Evolutionary conservation across 441 rosid species (phyloP), one percentile per base, ranked within the genome.

Genomic region (Capsella rubella): DNA sequence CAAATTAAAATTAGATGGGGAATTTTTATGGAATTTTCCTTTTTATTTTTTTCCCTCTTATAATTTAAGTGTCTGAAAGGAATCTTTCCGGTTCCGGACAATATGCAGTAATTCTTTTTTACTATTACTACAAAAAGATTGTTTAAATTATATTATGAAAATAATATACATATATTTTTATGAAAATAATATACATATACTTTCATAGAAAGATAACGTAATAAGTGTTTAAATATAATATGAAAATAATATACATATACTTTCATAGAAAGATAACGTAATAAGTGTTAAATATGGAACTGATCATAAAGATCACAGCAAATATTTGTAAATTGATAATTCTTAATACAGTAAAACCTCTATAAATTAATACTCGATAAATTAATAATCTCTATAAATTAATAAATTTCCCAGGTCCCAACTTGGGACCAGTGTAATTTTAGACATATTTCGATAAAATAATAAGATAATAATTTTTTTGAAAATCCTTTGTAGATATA

Each of bases 41-140:
- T 6, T 39, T 58, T 6, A 8, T 2, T 35, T 34, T 32, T 2
- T 35, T 34, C 15, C 6, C 28, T 35, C n/a, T 12, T 16, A 2
- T 16, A 35, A 10, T 39, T 39, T 37, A 37, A 4, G 1, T 2
- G 64, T 73, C 56, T 60, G 56, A 60, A 68, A 15, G 1, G 70
- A 46, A 62, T 76, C 60, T 63, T 69, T 63, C 71, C 46, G 32
- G 35, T 29, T 56, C 35, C 32, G 10, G 55, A 62, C 57, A 59
- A 59, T 67, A 29, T 75, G 14, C 28, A 75, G 67, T 74, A 46
- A 29, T 56, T 37, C 0, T 0, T 16, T 28, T 72, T 72, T 53
- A 32, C 34, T 13, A 49, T 35, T 25, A 39, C 29, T 67, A 3
- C 7, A 7, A n/a, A 25, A n/a, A 31, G 25, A 56, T 31, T n/a